Conservation (phyloP, 2,329 filamentous ascomycete species). For the Pyrenochaeta sp. region DNA sequence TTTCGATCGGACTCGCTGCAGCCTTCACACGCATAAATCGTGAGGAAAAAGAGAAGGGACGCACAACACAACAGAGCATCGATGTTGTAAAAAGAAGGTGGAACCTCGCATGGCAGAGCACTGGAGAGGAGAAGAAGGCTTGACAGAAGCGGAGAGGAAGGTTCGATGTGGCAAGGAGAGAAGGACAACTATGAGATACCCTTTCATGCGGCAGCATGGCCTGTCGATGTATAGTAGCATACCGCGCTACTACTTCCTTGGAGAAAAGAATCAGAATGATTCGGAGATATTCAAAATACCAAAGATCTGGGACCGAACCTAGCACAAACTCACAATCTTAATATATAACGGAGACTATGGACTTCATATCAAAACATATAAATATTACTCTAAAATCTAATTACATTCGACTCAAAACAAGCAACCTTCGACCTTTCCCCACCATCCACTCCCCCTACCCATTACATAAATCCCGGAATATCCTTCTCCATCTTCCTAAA, state of each 20-base stretch:
- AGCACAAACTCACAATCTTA: too few relatives aligned
- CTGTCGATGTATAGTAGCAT: not conserved
- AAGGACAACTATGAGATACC: not conserved
- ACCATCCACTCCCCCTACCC: not conserved
- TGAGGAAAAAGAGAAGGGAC: slow-evolving; percentile 59
- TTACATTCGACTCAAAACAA: too few relatives aligned
- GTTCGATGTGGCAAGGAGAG: not conserved
- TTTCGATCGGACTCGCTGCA: slow-evolving; percentile 57
- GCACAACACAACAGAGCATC: slow-evolving; percentile 47
- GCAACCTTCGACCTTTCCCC: not conserved
- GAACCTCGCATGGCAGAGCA: slow-evolving; percentile 38
- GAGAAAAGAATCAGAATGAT: not conserved
- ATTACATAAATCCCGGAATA: not conserved
- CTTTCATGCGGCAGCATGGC: not conserved
- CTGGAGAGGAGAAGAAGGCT: slow-evolving; percentile 11
- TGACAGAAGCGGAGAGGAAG: not conserved
- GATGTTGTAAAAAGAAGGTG: slow-evolving; percentile 53
- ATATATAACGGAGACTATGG: too few relatives aligned
- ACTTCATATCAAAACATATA: too few relatives aligned
- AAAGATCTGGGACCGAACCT: too few relatives aligned
- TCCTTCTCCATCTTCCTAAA: slow-evolving; percentile 6
- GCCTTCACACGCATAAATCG: slow-evolving; percentile 53
- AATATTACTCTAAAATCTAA: too few relatives aligned
- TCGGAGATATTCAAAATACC: too few relatives aligned
- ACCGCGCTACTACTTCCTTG: too few relatives aligned